Evolutionary conservation across 495 filamentous ascomycete species (phyloP), one percentile per base, ranked within the genome.

Genomic region (Trichoderma erinaceum): DNA sequence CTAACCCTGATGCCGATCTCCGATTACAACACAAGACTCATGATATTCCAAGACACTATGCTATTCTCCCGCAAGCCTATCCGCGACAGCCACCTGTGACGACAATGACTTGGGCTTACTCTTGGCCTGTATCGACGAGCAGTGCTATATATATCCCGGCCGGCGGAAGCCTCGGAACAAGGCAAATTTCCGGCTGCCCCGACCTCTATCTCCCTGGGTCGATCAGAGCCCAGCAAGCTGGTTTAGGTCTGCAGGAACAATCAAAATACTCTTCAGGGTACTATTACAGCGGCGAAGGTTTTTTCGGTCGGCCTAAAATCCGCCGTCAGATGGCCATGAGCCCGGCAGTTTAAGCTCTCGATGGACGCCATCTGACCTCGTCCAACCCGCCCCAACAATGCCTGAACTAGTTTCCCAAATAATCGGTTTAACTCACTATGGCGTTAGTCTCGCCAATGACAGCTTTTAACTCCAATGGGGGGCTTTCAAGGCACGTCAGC

Each of bases 81-180:
- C 56, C 56, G 56, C 27, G 56, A 21, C 56, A 25, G 56, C 56
- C 23, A 32, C 56, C 56, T 27, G 56, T 61, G 56, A 61, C 56
- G 56, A 25, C 56, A 61, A 61, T 32, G 56, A 32, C 56, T 29
- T 11, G 56, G 56, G 56, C 56, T 32, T 61, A 61, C n/a, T 52
- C 3, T 52, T 21, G 7, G 16, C 18, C 21, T n/a, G 5, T 0
- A 10, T 23, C n/a, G 48, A 6, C 48, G 8, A 21, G 48, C 21
- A 0, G 10, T 61, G 27, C 56, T 61, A 61, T 61, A 61, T 61
- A 61, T 61, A 61, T 12, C 56, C 56, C 56, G 50, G 23, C 50
- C 15, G 56, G 56, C 56, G 56, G 56, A 61, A 35, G 56, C 56
- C 23, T 61, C 56, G 56, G 56, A 61, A 61, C 12, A 25, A 61